Conservation (phyloP, 805 yeast species). For the Schizosaccharomyces lindneri region DNA sequence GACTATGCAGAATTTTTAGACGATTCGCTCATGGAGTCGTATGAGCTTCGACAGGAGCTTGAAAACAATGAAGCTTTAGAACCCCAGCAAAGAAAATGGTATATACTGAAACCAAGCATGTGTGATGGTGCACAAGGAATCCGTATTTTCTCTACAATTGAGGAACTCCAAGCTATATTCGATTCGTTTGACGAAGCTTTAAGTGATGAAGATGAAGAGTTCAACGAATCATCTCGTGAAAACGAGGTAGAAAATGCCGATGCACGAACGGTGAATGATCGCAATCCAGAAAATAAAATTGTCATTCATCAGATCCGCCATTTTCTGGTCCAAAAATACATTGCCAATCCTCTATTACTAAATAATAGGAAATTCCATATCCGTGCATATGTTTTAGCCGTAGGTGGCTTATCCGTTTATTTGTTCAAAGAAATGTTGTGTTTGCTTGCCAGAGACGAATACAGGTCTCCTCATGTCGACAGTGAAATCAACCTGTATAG, state of each 20-base stretch:
- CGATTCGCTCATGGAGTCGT: slow-evolving; percentile 77
- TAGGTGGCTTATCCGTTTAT: slow-evolving; percentile 49
- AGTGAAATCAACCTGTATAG: slow-evolving; percentile 26
- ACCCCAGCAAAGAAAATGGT: slow-evolving; percentile 16
- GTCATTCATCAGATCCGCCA: slow-evolving; percentile 73
- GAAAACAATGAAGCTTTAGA: slow-evolving; percentile 18
- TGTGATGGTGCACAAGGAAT: slow-evolving; percentile 95
- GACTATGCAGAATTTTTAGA: slow-evolving; percentile 92
- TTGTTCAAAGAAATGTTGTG: slow-evolving; percentile 64
- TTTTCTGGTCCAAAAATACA: slow-evolving; percentile 70
- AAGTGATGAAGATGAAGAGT: slow-evolving; percentile 33
- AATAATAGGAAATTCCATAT: slow-evolving; percentile 62
- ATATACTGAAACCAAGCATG: slow-evolving; percentile 92
- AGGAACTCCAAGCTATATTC: slow-evolving; percentile 59
- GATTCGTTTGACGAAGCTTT: slow-evolving; percentile 64
- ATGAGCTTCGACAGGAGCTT: slow-evolving; percentile 62
- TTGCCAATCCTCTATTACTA: slow-evolving; percentile 41
- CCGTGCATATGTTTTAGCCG: slow-evolving; percentile 55
- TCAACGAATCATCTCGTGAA: slow-evolving; percentile 15
- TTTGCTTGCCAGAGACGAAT: slow-evolving; percentile 43
- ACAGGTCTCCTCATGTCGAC: slow-evolving; percentile 15
- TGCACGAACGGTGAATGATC: neutral
- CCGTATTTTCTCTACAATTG: slow-evolving; percentile 49
- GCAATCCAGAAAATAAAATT: slow-evolving; percentile 14
- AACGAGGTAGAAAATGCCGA: slow-evolving; percentile 3